Base-by-base conservation (phyloP, 139 green algal genomes). In the Trebouxia sp. region DNA sequence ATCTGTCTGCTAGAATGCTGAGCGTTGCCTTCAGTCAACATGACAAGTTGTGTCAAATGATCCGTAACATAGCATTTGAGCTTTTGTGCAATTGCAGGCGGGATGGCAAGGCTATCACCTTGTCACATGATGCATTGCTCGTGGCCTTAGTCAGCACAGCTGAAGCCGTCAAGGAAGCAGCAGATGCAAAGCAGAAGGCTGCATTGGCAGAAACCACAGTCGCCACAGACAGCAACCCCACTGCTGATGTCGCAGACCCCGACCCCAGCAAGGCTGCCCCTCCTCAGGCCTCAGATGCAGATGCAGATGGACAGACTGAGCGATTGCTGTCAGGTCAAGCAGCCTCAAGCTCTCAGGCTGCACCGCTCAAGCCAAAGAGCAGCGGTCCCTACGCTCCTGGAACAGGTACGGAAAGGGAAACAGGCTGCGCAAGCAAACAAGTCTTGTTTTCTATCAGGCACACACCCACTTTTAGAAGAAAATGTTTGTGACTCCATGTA, bases 121-220 rank as follows among this genome's bases (percentile, higher is more conserved):
- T 95, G 56, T 91, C 85, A 48, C 87, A 94, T 39, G 92, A 96
- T 79, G 65, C 82, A 9, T 85, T 96, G 76, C 84, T 96, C 9
- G 39, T 94, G 6, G 82, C 85, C 4, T 82, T 96, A 0, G 88
- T 88, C 37, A 42, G 42, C 1, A 81, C 88, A 9, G 87, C 85
- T 30, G 56, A 42, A 70, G 69, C 80, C 5, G 79, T 79, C n/a
- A 66, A 43, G 47, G 35, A 79, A 11, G 43, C 43, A 5, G 28
- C 45, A 30, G 43, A 65, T 5, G 24, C 0, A 35, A 80, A 70
- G 67, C 62, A 45, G 32, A 42, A 72, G 35, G 62, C 62, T 10
- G 62, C 43, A 1, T 35, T 28, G 32, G n/a, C 43, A 17, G 62
- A 45, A 6, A 43, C 43, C 5, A 30, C 6, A 12, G 30, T 72